phyloP scores from a whole-genome alignment of 169 alveolate genomes.

The Plasmodium relictum region DNA sequence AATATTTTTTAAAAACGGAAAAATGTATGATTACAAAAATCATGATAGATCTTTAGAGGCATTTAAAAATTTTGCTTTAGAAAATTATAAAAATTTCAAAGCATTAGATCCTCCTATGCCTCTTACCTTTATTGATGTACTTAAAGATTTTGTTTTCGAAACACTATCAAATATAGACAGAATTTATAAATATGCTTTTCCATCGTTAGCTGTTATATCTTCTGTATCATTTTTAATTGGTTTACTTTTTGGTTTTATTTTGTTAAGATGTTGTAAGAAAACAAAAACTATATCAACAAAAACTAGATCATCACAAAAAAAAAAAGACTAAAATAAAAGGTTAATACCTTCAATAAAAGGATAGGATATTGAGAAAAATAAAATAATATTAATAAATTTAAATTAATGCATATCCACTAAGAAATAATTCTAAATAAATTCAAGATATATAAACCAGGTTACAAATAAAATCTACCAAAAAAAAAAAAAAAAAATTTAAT shows the following conservation, averaged over 20 bases:
- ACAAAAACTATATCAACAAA: too few species aligned
- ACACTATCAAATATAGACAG: conserved; percentile 56
- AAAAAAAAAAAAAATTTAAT: too few species aligned
- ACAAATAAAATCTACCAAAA: too few species aligned
- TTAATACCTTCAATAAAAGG: too few species aligned
- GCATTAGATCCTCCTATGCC: conserved; percentile 67
- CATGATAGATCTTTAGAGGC: conserved; percentile 83
- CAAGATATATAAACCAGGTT: too few species aligned
- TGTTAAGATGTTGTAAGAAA: conserved; percentile 11
- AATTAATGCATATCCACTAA: too few species aligned
- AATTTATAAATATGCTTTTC: conserved; percentile 68
- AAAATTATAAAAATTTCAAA: conserved; percentile 58
- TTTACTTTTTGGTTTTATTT: conserved; percentile 12
- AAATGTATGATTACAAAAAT: conserved; percentile 89
- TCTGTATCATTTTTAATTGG: conserved; percentile 52
- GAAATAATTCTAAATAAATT: too few species aligned
- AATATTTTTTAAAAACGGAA: conserved; percentile 92
- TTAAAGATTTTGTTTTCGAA: conserved; percentile 51
- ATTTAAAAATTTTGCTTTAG: conserved; percentile 79
- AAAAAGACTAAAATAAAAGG: conserved; percentile 9
- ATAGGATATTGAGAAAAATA: too few species aligned
- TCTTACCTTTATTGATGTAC: conserved; percentile 27
- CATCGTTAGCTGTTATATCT: conserved; percentile 27
- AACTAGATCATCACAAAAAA: too few species aligned
- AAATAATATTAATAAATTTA: too few species aligned